Conservation (phyloP, 75 land plant genomes). For the Cunninghamia lanceolata region DNA sequence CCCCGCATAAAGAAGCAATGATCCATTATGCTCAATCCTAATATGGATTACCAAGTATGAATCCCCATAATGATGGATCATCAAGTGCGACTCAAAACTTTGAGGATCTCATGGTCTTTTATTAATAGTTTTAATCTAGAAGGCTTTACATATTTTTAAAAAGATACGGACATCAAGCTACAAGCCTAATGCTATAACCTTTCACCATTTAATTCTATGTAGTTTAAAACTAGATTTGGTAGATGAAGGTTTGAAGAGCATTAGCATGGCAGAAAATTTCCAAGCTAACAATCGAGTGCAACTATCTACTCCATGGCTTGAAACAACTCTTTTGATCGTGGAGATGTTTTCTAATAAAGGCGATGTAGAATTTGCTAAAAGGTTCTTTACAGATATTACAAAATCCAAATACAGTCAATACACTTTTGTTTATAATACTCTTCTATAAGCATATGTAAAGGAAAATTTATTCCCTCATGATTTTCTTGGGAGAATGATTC, state of each 20-base stretch:
- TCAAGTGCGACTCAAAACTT: too few species aligned
- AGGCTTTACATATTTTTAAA: slow-evolving; percentile 48
- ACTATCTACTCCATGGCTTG: slow-evolving; percentile 77
- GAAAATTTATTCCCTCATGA: slow-evolving; percentile 64
- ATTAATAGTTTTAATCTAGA: too few species aligned
- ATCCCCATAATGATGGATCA: too few species aligned
- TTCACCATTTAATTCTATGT: slow-evolving; percentile 62
- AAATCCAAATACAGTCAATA: slow-evolving; percentile 49
- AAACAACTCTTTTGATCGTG: slow-evolving; percentile 51
- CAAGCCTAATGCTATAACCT: slow-evolving; percentile 78
- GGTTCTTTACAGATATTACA: slow-evolving; percentile 48
- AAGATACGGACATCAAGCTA: slow-evolving; percentile 48
- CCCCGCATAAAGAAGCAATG: too few species aligned
- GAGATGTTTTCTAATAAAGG: slow-evolving; percentile 72
- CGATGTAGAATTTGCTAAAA: slow-evolving; percentile 59
- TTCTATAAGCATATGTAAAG: slow-evolving; percentile 74
- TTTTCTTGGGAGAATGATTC: slow-evolving; percentile 67
- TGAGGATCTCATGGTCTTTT: too few species aligned
- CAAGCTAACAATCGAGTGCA: slow-evolving; percentile 25
- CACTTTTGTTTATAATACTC: slow-evolving; percentile 65
- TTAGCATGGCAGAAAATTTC: slow-evolving; percentile 35
- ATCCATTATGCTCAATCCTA: too few species aligned
- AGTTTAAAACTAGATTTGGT: slow-evolving; percentile 58
- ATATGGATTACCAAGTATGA: too few species aligned
- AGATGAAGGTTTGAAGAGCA: slow-evolving; percentile 58